phyloP scores from a whole-genome alignment of 225 moss, liverwort and hornwort genomes.

The Bryum argenteum region DNA sequence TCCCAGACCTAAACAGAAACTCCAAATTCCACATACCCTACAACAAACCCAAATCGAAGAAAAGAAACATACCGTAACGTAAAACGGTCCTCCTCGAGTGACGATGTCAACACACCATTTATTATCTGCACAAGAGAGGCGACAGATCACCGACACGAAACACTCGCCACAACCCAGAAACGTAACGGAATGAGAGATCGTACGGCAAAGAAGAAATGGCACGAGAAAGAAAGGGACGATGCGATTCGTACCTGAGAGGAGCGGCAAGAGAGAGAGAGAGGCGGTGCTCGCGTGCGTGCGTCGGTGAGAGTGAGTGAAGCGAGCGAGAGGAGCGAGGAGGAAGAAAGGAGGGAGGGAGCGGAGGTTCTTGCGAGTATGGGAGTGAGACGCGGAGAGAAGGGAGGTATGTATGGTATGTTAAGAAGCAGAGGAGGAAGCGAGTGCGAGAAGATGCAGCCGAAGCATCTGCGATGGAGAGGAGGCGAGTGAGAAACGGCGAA shows the following conservation, averaged over 20 bases:
- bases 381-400: not conserved
- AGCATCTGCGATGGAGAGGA: conserved; percentile 22
- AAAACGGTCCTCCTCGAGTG: not conserved
- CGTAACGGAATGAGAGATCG: not conserved
- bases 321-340: not conserved
- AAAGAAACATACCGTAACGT: not conserved
- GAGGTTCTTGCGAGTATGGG: not conserved
- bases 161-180: not conserved
- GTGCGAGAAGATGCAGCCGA: conserved; percentile 30
- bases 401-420: not conserved
- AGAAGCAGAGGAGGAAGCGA: not conserved
- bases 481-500: not conserved
- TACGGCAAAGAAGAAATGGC: not conserved
- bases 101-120: not conserved
- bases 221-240: not conserved
- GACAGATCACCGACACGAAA: not conserved
- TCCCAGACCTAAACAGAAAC: no score
- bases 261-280: not conserved
- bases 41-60: not conserved
- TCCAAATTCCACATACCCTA: not conserved
- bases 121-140: not conserved
- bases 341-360: not conserved
- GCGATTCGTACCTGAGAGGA: not conserved
- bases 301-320: not conserved
- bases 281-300: not conserved